A percentile compares a stretch with the other conserved stretches of the same genome.
phyloP scores from a whole-genome alignment of 345 rosid species.

The Ricinus communis region DNA sequence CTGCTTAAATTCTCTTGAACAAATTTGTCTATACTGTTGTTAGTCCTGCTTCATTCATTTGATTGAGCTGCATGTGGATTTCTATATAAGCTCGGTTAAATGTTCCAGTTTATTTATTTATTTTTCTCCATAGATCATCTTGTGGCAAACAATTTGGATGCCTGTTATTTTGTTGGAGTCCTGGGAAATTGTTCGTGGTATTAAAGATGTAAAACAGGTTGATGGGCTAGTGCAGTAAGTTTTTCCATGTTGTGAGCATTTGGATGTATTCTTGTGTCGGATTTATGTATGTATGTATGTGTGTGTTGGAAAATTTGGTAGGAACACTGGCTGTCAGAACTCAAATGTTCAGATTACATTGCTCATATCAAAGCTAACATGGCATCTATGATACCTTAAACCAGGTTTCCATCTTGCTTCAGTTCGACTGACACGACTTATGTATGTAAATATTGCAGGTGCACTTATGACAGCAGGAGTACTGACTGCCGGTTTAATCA shows the following conservation, averaged over 20 bases:
- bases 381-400: background rate
- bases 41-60: background rate
- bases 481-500: slow-evolving; percentile 89
- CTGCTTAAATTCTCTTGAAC: background rate
- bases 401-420: background rate
- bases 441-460: slow-evolving; percentile 42
- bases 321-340: too few relatives aligned
- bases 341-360: background rate
- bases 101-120: background rate
- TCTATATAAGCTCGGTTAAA: background rate
- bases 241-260: too few relatives aligned
- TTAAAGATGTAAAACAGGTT: background rate
- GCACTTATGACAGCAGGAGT: slow-evolving; percentile 94
- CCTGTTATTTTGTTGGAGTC: background rate
- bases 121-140: background rate
- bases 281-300: too few relatives aligned
- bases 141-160: background rate
- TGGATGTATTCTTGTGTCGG: too few relatives aligned
- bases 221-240: background rate
- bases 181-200: background rate
- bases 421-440: background rate
- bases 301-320: too few relatives aligned
- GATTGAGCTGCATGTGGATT: background rate
- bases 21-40: too few relatives aligned
- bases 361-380: background rate